Base-by-base conservation (phyloP, 2,329 filamentous ascomycete species). In the Chalaropsis ovoidea region DNA sequence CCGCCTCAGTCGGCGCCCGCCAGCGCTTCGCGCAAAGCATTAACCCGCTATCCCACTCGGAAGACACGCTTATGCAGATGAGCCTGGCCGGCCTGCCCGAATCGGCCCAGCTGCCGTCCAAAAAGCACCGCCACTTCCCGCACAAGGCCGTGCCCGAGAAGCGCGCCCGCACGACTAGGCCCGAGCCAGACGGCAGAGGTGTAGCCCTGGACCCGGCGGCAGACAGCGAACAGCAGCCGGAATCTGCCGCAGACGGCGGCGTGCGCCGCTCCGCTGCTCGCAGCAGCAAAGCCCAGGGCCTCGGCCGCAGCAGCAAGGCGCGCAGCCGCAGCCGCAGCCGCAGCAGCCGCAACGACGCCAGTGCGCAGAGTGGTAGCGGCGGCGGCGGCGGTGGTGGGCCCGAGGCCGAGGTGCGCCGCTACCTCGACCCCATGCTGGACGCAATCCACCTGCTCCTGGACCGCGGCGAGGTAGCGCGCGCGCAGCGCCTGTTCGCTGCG, bases 11-110 rank as follows among this genome's bases (percentile, higher is more conserved):
- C n/a, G 63, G 66, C 15, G 66, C 66, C 11, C 27, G 35, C 2
- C 63, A 65, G 27, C 60, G 61, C 19, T 65, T 67, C 24, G 49
- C 58, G 19, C 45, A 63, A 2, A 64, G 60, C 27, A 80, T 81
- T 70, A 82, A 83, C 70, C 81, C 81, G 19, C 67, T 79, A 68
- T 81, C 78, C 67, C 76, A 83, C 69, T 74, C 75, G 1, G 79
- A 79, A 1, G 72, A 74, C 64, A 78, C 78, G 8, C 76, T 82
- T 47, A 73, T 71, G 52, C 81, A 83, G 69, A 77, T 82, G 62
- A 70, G 72, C 22, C 69, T 78, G 7, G 81, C 81, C 2, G 81
- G 81, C 2, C 72, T 82, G n/a, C 69, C 74, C 2, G 72, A 79
- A 5, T 72, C 75, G 62, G 75, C 79, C 42, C 74, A 68, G 13